These are phyloP conservation scores for Agrocybe pediades DNA, from an alignment of 768 basidiomycete genomes.

Conservation along the genomic window DNA sequence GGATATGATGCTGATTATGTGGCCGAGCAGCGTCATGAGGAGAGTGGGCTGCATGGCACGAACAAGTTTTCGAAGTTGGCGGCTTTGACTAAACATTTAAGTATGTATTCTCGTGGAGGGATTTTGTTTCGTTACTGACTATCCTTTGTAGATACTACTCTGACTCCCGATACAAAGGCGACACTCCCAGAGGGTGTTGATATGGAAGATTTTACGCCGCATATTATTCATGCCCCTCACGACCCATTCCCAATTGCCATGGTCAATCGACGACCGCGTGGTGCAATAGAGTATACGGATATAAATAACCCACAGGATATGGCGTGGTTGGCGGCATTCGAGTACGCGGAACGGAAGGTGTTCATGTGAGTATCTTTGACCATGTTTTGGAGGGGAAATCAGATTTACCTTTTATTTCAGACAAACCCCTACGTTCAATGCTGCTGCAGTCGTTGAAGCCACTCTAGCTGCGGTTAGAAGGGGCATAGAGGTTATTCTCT, in stretches of 20 bases:
- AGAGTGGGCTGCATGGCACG: slow-evolving; percentile 5
- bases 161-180: slow-evolving; percentile 7
- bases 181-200: slow-evolving; percentile 9
- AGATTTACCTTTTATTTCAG: neutral
- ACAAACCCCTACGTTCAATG: slow-evolving; percentile 14
- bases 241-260: slow-evolving; percentile 11
- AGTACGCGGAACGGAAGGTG: slow-evolving; percentile 4
- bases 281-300: slow-evolving; percentile 9
- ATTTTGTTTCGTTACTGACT: neutral
- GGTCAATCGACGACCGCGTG: slow-evolving; percentile 10
- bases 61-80: neutral
- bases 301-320: slow-evolving; percentile 13
- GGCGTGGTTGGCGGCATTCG: slow-evolving; percentile 11
- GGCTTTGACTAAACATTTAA: slow-evolving; percentile 9
- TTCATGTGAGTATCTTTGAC: slow-evolving; percentile 7
- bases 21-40: slow-evolving; percentile 5
- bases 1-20: slow-evolving; percentile 1
- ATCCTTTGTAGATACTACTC: neutral
- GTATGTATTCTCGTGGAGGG: neutral
- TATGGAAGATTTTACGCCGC: slow-evolving; percentile 8
- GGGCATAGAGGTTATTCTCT: slow-evolving; percentile 11
- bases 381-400: neutral
- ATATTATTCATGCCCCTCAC: slow-evolving; percentile 10
- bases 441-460: slow-evolving; percentile 10
- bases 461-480: slow-evolving; percentile 7